Conservation (phyloP, 2,329 filamentous ascomycete genomes). For the Pseudopyricularia cyperi region DNA sequence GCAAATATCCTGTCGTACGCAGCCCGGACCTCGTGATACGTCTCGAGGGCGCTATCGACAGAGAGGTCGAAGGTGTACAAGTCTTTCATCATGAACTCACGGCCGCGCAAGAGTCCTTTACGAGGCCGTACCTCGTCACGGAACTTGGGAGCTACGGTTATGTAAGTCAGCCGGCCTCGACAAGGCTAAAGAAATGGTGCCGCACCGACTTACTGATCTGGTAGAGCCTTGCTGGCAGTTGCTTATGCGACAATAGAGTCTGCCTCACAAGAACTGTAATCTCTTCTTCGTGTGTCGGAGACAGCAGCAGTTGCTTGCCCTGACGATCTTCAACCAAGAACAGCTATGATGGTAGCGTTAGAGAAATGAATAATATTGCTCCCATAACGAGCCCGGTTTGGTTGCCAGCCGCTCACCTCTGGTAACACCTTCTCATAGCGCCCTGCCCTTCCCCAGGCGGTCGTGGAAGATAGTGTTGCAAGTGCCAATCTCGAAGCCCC, state of each 20-base stretch:
- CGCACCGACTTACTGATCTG: slow-evolving; percentile 59
- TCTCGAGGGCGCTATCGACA: slow-evolving; percentile 54
- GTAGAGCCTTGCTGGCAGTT: slow-evolving; percentile 75
- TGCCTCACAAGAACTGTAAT: slow-evolving; percentile 71
- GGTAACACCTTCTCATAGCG: slow-evolving; percentile 57
- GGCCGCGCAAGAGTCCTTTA: slow-evolving; percentile 73
- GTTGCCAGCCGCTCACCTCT: slow-evolving; percentile 41
- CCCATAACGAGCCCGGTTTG: neutral
- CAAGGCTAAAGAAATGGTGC: neutral
- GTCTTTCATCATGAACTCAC: slow-evolving; percentile 97
- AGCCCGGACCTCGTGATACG: slow-evolving; percentile 60
- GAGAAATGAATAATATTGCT: neutral
- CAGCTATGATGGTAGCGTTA: slow-evolving; percentile 38
- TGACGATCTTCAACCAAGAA: slow-evolving; percentile 74
- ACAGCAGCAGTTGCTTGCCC: slow-evolving; percentile 59
- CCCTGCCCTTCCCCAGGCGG: slow-evolving; percentile 73
- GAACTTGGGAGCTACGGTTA: slow-evolving; percentile 64
- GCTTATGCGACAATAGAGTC: slow-evolving; percentile 69
- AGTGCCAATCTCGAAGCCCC: slow-evolving; percentile 72
- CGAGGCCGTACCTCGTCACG: slow-evolving; percentile 83
- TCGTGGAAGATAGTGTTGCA: slow-evolving; percentile 74
- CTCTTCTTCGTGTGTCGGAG: slow-evolving; percentile 94
- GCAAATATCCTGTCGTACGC: slow-evolving; percentile 70
- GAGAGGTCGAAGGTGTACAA: slow-evolving; percentile 85
- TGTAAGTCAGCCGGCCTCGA: neutral